A percentile compares a stretch with the other conserved stretches of the same genome.
phyloP scores from a whole-genome alignment of 2,329 filamentous ascomycete genomes.

The Fusarium oligoseptatum region DNA sequence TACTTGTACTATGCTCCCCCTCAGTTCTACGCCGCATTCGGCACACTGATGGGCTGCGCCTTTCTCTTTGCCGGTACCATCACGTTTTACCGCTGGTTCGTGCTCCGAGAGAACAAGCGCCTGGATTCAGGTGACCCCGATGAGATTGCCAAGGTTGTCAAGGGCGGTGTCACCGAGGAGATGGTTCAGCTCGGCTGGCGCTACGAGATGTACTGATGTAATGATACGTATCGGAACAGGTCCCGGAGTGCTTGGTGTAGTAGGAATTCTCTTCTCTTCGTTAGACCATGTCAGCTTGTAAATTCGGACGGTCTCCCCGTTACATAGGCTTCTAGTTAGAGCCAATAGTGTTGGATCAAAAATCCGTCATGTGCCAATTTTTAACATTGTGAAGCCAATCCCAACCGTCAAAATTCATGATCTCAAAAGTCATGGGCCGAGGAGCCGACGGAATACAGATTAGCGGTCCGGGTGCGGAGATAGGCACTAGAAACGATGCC shows the following conservation, averaged over 20 bases:
- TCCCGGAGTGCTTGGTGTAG: not conserved
- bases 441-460: constrained; percentile 1
- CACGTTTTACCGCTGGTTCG: constrained; percentile 54
- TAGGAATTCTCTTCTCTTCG: not conserved
- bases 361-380: not conserved
- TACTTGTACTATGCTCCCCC: constrained; percentile 54
- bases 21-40: constrained; percentile 58
- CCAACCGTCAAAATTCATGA: not conserved
- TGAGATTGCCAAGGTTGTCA: constrained; percentile 55
- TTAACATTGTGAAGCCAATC: not conserved
- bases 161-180: constrained; percentile 58
- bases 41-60: constrained; percentile 52
- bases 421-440: not conserved
- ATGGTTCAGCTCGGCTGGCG: constrained; percentile 58
- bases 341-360: not conserved
- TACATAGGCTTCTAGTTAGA: constrained; percentile 2
- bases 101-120: constrained; percentile 55
- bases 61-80: constrained; percentile 51
- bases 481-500: not conserved
- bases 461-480: constrained; percentile 4
- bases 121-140: constrained; percentile 54
- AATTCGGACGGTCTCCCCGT: not conserved
- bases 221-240: constrained; percentile 2
- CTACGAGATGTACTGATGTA: constrained; percentile 58
- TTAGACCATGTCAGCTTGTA: not conserved